These are phyloP conservation scores for Tieghemostelium lacteum DNA, from an alignment of 78 protist species.

Conservation along the genomic window DNA sequence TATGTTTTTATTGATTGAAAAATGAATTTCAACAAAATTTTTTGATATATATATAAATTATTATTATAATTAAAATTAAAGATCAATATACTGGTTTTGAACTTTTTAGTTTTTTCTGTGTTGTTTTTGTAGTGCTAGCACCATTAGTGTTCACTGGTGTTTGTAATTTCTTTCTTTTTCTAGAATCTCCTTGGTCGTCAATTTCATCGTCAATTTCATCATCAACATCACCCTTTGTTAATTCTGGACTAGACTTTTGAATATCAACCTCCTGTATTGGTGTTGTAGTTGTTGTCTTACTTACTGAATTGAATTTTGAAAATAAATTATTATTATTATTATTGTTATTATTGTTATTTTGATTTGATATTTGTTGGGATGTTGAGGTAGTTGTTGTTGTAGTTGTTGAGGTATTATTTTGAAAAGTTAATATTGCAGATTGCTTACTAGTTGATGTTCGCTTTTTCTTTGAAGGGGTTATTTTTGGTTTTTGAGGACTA, in stretches of 20 bases:
- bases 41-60: too few species aligned
- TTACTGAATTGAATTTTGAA: neutral
- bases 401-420: neutral
- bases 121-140: neutral
- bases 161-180: neutral
- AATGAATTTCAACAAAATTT: too few species aligned
- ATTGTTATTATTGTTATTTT: slow-evolving; percentile 15
- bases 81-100: too few species aligned
- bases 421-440: neutral
- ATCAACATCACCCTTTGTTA: neutral
- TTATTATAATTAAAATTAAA: too few species aligned
- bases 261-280: neutral
- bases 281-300: neutral
- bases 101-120: neutral
- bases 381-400: neutral
- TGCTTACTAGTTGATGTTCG: neutral
- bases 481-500: neutral
- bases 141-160: too few species aligned
- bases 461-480: neutral
- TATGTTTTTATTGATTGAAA: too few species aligned
- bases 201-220: neutral
- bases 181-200: neutral
- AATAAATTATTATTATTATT: neutral
- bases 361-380: neutral
- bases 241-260: neutral